These are phyloP conservation scores for Pilasporangium apinafurcum DNA, from an alignment of 352 stramenopile genomes.

Conservation along the genomic window DNA sequence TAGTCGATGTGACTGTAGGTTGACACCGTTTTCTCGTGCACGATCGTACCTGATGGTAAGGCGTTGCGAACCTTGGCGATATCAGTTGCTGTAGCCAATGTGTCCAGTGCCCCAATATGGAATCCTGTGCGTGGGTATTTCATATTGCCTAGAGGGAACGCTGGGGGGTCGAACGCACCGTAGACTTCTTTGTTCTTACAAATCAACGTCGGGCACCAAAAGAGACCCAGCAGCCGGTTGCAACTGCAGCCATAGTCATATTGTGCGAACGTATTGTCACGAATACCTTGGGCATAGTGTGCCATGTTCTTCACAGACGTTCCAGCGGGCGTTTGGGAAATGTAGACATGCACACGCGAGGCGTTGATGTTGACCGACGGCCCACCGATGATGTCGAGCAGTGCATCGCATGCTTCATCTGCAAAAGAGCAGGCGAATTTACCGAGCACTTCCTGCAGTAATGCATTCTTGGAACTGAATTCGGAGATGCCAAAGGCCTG, in stretches of 20 bases:
- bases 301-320: conserved; percentile 55
- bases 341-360: conserved; percentile 43
- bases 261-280: conserved; percentile 34
- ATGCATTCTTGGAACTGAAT: conserved; percentile 2
- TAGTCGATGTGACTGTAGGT: conserved; percentile 75
- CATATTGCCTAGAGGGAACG: conserved; percentile 29
- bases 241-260: conserved; percentile 55
- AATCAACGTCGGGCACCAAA: conserved; percentile 26
- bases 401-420: conserved; percentile 26
- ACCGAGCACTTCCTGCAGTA: conserved; percentile 27
- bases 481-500: conserved; percentile 25
- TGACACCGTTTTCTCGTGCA: conserved; percentile 34
- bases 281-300: conserved; percentile 46
- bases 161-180: conserved; percentile 25
- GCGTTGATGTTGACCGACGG: conserved; percentile 41
- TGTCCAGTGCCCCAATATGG: conserved; percentile 43
- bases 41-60: conserved; percentile 36
- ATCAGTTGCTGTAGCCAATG: conserved; percentile 36
- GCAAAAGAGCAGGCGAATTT: conserved; percentile 33
- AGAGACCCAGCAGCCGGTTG: conserved; percentile 17
- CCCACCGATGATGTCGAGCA: conserved; percentile 34
- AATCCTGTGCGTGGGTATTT: conserved; percentile 45
- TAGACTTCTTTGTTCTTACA: conserved; percentile 55
- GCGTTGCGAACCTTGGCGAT: conserved; percentile 33
- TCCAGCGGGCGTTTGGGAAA: conserved; percentile 40